Base-by-base conservation (phyloP, 768 basidiomycete species). In the Agrocybe pediades region DNA sequence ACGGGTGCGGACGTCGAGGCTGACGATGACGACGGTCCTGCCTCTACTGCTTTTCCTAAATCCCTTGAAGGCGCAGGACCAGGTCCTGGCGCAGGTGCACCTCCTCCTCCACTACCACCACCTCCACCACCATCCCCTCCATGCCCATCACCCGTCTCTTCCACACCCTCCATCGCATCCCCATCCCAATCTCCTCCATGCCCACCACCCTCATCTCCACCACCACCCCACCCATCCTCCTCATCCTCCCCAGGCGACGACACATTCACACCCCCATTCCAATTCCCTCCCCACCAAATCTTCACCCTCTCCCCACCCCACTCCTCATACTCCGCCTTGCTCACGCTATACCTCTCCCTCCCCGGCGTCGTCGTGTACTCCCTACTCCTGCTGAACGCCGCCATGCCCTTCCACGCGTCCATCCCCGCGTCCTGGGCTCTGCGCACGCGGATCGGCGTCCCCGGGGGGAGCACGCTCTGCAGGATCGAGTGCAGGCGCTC, bases 361-460 rank as follows among this genome's bases (percentile, higher is more conserved):
- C n/a, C n/a, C n/a, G n/a, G n/a, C n/a, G n/a, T n/a, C n/a, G n/a
- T n/a, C n/a, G n/a, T n/a, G n/a, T 89, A 87, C 53, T 78, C 82
- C 0, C 74, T 71, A n/a, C 81, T 82, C 57, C 67, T 68, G 33
- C 84, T 82, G 62, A 88, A 88, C 46, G 78, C 78, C 13, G 91
- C 90, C 93, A 99, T 95, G 6, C 97, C 97, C 39, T 81, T 78
- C 95, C 95, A 99, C 15, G 95, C 88, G 62, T 96, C 93, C 55
- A 85, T 59, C 11, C 71, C 57, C 1, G 90, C 84, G 65, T 97
- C 85, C 2, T 63, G 71, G 1, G 95, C 90, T 1, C 77, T 72
- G 27, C 73, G 68, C 40, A 95, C 81, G 41, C 77, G 67, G 19
- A 99, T 78, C 5, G 81, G 76, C 72, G 90, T 88, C 52, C 88